These are phyloP conservation scores for Nepenthes mirabilis DNA, from an alignment of 148 eudicot species.

Conservation along the genomic window DNA sequence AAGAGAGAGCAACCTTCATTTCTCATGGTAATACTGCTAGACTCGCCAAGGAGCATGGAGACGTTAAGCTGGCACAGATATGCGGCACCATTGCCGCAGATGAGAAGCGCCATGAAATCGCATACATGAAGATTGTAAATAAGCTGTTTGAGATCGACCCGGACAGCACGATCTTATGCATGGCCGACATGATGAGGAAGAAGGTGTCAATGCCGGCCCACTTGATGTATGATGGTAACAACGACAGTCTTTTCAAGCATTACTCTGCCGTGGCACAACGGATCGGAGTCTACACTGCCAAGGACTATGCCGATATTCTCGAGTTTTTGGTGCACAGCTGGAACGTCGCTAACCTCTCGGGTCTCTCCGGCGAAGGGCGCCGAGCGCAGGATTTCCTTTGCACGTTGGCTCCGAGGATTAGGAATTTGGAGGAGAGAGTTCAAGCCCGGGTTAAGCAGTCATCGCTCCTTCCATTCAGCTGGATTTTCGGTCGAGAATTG, in stretches of 20 bases:
- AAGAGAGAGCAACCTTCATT: slow-evolving; percentile 41
- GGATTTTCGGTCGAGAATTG: slow-evolving; percentile 26
- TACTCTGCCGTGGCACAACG: slow-evolving; percentile 30
- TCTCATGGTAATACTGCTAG: slow-evolving; percentile 42
- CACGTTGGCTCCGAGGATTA: slow-evolving; percentile 31
- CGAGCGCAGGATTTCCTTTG: slow-evolving; percentile 36
- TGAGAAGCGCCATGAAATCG: slow-evolving; percentile 36
- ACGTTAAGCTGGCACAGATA: slow-evolving; percentile 25
- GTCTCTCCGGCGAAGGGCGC: slow-evolving; percentile 29
- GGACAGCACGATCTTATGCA: slow-evolving; percentile 19
- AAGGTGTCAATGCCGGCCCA: slow-evolving; percentile 36
- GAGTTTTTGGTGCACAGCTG: slow-evolving; percentile 31
- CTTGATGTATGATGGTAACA: slow-evolving; percentile 33
- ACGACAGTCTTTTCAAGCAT: slow-evolving; percentile 32
- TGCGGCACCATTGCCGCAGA: slow-evolving; percentile 45
- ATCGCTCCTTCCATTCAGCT: slow-evolving; percentile 33
- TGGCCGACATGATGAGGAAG: slow-evolving; percentile 44
- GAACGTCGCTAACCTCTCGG: slow-evolving; percentile 21
- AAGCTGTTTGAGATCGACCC: slow-evolving; percentile 43
- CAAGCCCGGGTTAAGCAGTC: slow-evolving; percentile 22
- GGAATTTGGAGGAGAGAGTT: slow-evolving; percentile 36
- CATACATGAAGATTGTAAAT: slow-evolving; percentile 38
- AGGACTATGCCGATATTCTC: slow-evolving; percentile 33
- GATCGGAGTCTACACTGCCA: slow-evolving; percentile 34
- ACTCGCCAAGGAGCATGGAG: slow-evolving; percentile 35